Evolutionary conservation across 2,329 filamentous ascomycete species (phyloP), one percentile per base, ranked within the genome.

Genomic region (Ploettnerulaceae sp.): DNA sequence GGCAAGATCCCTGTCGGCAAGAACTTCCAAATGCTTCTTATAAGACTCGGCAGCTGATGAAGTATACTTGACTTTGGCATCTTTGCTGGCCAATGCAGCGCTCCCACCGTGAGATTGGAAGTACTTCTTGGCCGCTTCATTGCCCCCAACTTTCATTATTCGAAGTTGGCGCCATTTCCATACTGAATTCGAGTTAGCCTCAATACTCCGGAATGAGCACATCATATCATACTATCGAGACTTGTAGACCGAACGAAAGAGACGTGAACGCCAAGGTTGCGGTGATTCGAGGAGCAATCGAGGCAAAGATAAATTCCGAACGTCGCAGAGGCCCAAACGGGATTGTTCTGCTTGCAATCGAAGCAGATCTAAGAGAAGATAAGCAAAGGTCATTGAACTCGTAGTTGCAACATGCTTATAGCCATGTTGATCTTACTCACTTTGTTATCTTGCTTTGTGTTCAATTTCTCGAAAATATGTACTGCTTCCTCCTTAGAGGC

Each of bases 111-210:
- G 93, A 60, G 89, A 84, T 70, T 96, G 90, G 74, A 97, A 98
- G 74, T 89, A 98, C 71, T 95, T 96, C 63, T 90, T 96, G 38
- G 93, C 93, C 48, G 89, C 95, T 70, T 97, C 91, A 64, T 98
- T 98, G 48, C 93, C 93, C 56, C 93, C 93, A 12, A 97, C 89
- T 72, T 98, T 98, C 91, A 98, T 97, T 48, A 91, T 70, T 42
- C 93, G 86, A 51, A 98, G 77, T 68, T 98, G 93, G 58, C 96
- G 89, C 93, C 93, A 98, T 86, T 96, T 89, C 93, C 93, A 98
- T 73, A 84, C 87, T 60, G 28, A 28, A 33, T 18, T 37, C 54
- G 48, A 54, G 55, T 67, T 53, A 66, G 51, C 29, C 21, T 8
- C 12, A 4, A 7, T 15, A 6, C 9, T 8, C 24, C 24, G 18